Conservation (phyloP, 1,284 basidiomycete species). For the Ganoderma resinaceum region DNA sequence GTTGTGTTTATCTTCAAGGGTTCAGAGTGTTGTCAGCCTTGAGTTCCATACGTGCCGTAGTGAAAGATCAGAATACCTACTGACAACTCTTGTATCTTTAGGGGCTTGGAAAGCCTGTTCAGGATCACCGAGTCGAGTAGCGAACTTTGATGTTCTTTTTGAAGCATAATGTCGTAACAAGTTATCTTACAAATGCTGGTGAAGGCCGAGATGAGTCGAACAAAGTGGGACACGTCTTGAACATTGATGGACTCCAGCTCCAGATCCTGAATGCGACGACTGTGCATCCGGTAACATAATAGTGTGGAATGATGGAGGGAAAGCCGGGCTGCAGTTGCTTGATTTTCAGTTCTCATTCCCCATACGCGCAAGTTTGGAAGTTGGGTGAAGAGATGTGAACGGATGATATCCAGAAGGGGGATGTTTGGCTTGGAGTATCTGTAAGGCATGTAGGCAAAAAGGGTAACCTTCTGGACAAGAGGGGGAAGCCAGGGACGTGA, state of each 20-base stretch:
- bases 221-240: background rate
- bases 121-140: background rate
- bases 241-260: background rate
- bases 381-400: background rate
- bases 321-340: background rate
- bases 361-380: background rate
- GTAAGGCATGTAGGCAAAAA: background rate
- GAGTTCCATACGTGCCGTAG: background rate
- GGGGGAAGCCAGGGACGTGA: background rate
- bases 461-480: background rate
- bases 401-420: background rate
- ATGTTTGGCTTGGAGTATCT: background rate
- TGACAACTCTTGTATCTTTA: background rate
- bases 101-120: background rate
- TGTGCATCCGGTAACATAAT: background rate
- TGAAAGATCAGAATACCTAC: background rate
- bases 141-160: background rate
- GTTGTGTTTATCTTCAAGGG: background rate
- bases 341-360: background rate
- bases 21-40: background rate
- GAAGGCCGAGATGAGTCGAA: background rate
- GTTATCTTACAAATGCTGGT: background rate
- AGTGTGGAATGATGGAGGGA: background rate
- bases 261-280: background rate
- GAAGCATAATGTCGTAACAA: background rate